These are phyloP conservation scores for Plenodomus tracheiphilus DNA, from an alignment of 2,329 filamentous ascomycete species.

Conservation along the genomic window DNA sequence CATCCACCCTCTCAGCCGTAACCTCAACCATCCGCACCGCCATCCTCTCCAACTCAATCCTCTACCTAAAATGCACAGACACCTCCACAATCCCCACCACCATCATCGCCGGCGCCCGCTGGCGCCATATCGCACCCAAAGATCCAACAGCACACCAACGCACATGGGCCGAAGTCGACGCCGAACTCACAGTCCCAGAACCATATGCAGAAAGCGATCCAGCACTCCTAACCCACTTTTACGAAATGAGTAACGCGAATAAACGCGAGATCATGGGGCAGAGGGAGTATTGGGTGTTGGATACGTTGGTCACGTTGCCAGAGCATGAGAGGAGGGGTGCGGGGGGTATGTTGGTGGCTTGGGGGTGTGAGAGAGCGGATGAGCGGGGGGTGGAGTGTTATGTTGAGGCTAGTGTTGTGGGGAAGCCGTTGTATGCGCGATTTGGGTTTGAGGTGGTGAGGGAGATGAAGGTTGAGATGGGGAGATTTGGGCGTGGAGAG, in stretches of 20 bases:
- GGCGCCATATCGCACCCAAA: constrained; percentile 28
- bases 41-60: constrained; percentile 26
- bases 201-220: constrained; percentile 37
- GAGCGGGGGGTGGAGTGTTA: constrained; percentile 34
- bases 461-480: constrained; percentile 36
- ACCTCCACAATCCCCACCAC: constrained; percentile 25
- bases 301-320: constrained; percentile 37
- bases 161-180: constrained; percentile 35
- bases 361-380: constrained; percentile 39
- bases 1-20: constrained; percentile 27
- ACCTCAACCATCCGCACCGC: constrained; percentile 24
- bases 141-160: constrained; percentile 18
- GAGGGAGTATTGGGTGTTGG: constrained; percentile 31
- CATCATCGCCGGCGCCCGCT: constrained; percentile 37
- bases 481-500: constrained; percentile 18
- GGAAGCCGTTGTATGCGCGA: constrained; percentile 37
- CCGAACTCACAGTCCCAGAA: constrained; percentile 17
- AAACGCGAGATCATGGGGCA: constrained; percentile 29
- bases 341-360: constrained; percentile 35
- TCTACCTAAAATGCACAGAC: constrained; percentile 37
- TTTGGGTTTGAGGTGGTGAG: constrained; percentile 35
- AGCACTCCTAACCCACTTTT: constrained; percentile 22
- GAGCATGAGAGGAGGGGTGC: constrained; percentile 38
- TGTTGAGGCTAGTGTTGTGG: constrained; percentile 40
- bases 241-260: constrained; percentile 23